phyloP scores from a whole-genome alignment of 1,284 basidiomycete genomes.

The Pseudozyma sp. region DNA sequence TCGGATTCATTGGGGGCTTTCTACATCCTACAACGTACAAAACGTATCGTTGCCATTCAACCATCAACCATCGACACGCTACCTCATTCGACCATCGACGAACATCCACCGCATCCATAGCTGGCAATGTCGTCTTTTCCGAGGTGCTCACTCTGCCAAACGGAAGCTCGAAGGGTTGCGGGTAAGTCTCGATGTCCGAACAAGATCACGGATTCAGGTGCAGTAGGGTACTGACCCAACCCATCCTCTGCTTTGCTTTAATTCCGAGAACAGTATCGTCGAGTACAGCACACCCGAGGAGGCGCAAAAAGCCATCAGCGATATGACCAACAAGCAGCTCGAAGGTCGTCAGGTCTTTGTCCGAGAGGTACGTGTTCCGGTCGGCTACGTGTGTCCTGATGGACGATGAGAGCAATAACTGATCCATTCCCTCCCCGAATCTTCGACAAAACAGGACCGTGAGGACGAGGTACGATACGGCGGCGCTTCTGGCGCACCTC shows the following conservation, averaged over 20 bases:
- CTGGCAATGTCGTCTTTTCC: constrained; percentile 89
- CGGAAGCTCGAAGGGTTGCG: constrained; percentile 95
- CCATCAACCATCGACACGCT: neutral
- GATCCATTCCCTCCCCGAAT: neutral
- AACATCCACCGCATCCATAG: constrained; percentile 30
- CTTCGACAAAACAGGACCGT: constrained; percentile 78
- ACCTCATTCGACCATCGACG: neutral
- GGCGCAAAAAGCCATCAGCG: constrained; percentile 56
- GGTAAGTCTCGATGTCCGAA: constrained; percentile 27
- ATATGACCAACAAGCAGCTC: constrained; percentile 77
- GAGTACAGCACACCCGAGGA: constrained; percentile 58
- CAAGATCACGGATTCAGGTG: neutral
- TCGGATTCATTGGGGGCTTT: constrained; percentile 12
- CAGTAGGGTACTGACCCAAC: neutral
- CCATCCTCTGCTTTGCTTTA: no score
- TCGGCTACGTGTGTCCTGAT: no score
- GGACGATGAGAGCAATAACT: constrained; percentile 1
- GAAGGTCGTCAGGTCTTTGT: constrained; percentile 94
- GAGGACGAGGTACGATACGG: constrained; percentile 95
- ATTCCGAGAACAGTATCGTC: constrained; percentile 50
- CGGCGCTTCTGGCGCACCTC: constrained; percentile 74
- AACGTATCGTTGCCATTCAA: neutral
- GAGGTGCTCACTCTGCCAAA: constrained; percentile 96
- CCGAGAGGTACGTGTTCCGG: constrained; percentile 79
- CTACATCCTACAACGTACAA: neutral